These are phyloP conservation scores for Colletotrichum aenigma DNA, from an alignment of 2,329 filamentous ascomycete genomes.

Conservation along the genomic window DNA sequence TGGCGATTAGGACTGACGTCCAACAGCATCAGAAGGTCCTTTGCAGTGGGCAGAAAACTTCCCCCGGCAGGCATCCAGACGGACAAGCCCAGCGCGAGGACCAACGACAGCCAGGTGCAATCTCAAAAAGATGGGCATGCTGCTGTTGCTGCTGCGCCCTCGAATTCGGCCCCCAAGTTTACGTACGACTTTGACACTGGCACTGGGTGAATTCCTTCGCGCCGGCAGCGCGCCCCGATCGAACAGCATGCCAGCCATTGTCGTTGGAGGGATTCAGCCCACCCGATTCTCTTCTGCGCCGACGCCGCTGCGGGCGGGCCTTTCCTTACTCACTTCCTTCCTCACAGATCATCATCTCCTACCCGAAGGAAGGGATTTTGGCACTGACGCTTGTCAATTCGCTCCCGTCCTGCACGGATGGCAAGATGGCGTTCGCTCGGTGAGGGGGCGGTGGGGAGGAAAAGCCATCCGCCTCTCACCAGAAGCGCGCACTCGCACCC, in stretches of 20 bases:
- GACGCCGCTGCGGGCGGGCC: background rate
- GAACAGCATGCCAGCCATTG: background rate
- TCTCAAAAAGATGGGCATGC: background rate
- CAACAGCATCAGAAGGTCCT: background rate
- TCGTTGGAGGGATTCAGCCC: background rate
- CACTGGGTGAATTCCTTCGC: background rate
- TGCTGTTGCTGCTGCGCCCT: background rate
- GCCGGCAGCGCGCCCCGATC: slow-evolving; percentile 7
- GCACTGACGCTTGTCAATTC: background rate
- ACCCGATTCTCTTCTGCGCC: background rate
- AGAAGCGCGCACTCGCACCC: background rate
- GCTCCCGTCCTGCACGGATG: background rate
- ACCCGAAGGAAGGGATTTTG: background rate
- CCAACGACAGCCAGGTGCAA: background rate
- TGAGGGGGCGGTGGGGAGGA: background rate
- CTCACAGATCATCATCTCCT: background rate
- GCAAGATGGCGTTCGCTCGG: background rate
- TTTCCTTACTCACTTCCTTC: background rate
- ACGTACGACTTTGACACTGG: background rate
- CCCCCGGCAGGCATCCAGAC: background rate
- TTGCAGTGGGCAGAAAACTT: background rate
- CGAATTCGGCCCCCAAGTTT: background rate
- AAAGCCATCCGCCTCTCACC: background rate
- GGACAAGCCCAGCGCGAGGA: background rate
- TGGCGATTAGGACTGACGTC: background rate